A percentile compares a stretch with the other conserved stretches of the same genome.
These are phyloP conservation scores for Staphylotrichum tortipilum DNA, from an alignment of 495 filamentous ascomycete species.

Conservation along the genomic window DNA sequence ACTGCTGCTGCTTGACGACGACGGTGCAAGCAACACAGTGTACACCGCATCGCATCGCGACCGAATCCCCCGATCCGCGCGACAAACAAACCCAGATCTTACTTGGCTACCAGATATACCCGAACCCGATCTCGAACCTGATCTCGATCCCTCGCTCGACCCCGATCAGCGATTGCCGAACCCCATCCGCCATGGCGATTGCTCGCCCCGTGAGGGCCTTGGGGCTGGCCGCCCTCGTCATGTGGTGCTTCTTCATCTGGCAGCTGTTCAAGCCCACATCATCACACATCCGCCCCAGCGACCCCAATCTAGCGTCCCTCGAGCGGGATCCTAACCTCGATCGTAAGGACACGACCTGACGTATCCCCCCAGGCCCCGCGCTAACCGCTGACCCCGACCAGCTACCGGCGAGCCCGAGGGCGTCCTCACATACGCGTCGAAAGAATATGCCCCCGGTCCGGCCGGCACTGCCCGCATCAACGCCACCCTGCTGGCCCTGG, in stretches of 20 bases:
- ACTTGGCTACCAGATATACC: too few species aligned
- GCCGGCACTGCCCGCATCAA: conserved; percentile 73
- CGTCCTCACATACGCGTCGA: conserved; percentile 58
- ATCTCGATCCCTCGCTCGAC: too few species aligned
- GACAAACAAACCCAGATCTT: too few species aligned
- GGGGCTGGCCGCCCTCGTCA: conserved; percentile 55
- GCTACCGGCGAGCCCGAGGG: conserved; percentile 77
- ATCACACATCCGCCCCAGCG: conserved; percentile 26
- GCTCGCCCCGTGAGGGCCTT: conserved; percentile 75
- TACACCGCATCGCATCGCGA: too few species aligned
- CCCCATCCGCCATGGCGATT: conserved; percentile 57
- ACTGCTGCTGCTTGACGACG: too few species aligned
- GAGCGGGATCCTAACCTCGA: conserved; percentile 74
- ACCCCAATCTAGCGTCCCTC: conserved; percentile 26
- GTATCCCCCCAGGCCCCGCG: background rate
- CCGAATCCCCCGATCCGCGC: too few species aligned
- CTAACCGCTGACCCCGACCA: conserved; percentile 28
- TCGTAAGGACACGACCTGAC: conserved; percentile 42
- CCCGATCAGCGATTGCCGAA: too few species aligned
- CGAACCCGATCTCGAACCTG: too few species aligned
- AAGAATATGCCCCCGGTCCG: conserved; percentile 63
- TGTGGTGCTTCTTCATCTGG: conserved; percentile 68
- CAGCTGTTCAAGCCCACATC: conserved; percentile 50
- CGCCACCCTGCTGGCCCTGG: conserved; percentile 87
- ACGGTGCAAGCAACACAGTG: too few species aligned